Conservation (phyloP, 2,329 filamentous ascomycete genomes). For the Parascedosporium putredinis region DNA sequence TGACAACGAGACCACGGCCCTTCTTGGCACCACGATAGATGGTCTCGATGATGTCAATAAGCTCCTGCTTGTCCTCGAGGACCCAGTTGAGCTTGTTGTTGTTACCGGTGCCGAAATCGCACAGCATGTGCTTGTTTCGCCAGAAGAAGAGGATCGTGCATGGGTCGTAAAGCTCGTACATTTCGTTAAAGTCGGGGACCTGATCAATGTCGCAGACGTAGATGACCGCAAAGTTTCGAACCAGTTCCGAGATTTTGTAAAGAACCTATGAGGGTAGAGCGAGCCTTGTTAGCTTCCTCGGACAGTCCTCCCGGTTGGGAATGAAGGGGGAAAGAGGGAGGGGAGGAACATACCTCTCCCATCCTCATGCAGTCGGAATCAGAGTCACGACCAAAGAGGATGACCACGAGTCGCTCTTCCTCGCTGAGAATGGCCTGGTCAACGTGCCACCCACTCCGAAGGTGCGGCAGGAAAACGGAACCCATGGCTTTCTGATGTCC, state of each 20-base stretch:
- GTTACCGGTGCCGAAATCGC: conserved; percentile 91
- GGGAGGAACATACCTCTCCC: conserved; percentile 6
- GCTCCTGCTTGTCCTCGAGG: conserved; percentile 87
- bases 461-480: conserved; percentile 84
- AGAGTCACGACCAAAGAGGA: conserved; percentile 83
- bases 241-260: conserved; percentile 82
- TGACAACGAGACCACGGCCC: conserved; percentile 89
- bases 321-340: not conserved
- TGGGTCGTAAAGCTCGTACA: conserved; percentile 88
- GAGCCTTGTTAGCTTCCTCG: not conserved
- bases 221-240: conserved; percentile 88
- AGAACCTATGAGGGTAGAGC: conserved; percentile 62
- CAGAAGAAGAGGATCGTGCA: conserved; percentile 64
- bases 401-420: conserved; percentile 85
- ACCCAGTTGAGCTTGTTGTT: conserved; percentile 99
- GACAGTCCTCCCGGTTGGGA: too few relatives aligned
- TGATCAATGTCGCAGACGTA: conserved; percentile 91
- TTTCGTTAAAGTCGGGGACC: conserved; percentile 87
- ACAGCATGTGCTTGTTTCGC: conserved; percentile 9
- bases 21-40: conserved; percentile 99
- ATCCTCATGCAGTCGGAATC: conserved; percentile 55
- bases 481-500: conserved; percentile 39
- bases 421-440: conserved; percentile 90
- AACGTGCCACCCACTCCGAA: conserved; percentile 92
- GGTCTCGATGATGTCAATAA: conserved; percentile 97